Percentiles rank a stretch among this genome's conserved stretches.
Conservation (phyloP, 2,329 filamentous ascomycete genomes). For the Ophiostoma himal-ulmi region DNA sequence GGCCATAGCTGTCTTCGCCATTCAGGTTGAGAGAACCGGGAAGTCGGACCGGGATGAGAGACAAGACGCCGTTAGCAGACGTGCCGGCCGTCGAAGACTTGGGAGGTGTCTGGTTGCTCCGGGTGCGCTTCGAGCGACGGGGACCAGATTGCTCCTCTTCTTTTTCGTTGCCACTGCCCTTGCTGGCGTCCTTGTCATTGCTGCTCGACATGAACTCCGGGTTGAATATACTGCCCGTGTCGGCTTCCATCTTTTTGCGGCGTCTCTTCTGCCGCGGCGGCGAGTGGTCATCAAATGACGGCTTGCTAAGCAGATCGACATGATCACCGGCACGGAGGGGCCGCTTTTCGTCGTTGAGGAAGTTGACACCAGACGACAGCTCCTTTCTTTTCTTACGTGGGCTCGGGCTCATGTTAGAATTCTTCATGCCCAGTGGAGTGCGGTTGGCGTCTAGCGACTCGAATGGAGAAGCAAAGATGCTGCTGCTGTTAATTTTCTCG, state of each 20-base stretch:
- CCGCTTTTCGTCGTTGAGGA: conserved; percentile 10
- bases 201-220: conserved; percentile 26
- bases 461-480: conserved; percentile 16
- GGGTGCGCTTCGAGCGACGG: conserved; percentile 23
- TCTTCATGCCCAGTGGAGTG: conserved; percentile 34
- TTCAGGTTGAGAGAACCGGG: conserved; percentile 31
- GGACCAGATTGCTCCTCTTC: conserved; percentile 12
- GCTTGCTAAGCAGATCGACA: conserved; percentile 28
- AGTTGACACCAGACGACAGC: conserved; percentile 12
- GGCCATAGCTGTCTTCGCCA: conserved; percentile 27
- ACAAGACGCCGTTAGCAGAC: conserved; percentile 30
- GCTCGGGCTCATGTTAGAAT: conserved; percentile 36
- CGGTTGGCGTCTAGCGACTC: conserved; percentile 23
- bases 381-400: conserved; percentile 38
- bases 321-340: background rate
- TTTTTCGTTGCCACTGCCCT: background rate
- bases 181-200: conserved; percentile 8
- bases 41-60: conserved; percentile 33
- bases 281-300: conserved; percentile 28
- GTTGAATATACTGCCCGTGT: conserved; percentile 30
- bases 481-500: background rate
- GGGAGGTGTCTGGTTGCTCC: conserved; percentile 24
- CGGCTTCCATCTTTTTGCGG: conserved; percentile 30
- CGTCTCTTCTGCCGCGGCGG: conserved; percentile 32
- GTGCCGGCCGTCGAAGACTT: conserved; percentile 23